A percentile compares a stretch with the other conserved stretches of the same genome.
Evolutionary conservation across 1,139 yeast genomes (phyloP).

Genomic region (Yamadazyma taylorii): DNA sequence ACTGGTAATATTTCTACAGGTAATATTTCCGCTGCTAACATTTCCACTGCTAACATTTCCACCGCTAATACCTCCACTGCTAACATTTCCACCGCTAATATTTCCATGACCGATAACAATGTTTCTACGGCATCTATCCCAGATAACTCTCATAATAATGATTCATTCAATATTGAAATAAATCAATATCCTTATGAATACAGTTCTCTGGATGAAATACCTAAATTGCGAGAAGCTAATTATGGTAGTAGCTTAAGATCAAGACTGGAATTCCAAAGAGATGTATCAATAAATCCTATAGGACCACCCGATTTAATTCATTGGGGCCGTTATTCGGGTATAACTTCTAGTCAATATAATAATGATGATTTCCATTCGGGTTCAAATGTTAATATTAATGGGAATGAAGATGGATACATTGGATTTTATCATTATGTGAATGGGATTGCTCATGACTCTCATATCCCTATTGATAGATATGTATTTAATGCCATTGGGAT

Average conservation of each 20-base stretch:
- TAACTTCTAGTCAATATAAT: constrained; percentile 28
- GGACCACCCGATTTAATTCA: constrained; percentile 46
- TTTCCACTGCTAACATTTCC: too few species aligned
- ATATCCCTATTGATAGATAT: constrained; percentile 30
- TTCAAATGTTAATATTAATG: constrained; percentile 13
- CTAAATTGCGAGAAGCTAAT: constrained; percentile 13
- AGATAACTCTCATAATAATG: too few species aligned
- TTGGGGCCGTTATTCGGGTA: constrained; percentile 39
- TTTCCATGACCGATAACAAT: too few species aligned
- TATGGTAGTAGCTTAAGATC: constrained; percentile 13
- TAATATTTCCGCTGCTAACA: too few species aligned
- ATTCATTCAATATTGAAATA: not conserved
- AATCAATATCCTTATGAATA: constrained; percentile 1
- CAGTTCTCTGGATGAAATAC: constrained; percentile 12
- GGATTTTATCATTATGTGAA: constrained; percentile 43
- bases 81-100: too few species aligned
- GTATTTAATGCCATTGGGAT: constrained; percentile 31
- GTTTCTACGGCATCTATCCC: too few species aligned
- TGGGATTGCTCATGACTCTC: constrained; percentile 29
- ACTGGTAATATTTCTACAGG: too few species aligned
- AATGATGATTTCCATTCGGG: constrained; percentile 28
- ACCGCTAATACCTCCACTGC: too few species aligned
- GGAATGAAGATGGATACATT: constrained; percentile 41
- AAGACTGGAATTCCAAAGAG: constrained; percentile 11
- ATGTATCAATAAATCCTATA: constrained; percentile 6